Evolutionary conservation across 108 stramenopile genomes (phyloP), one percentile per base, ranked within the genome.

Genomic region (Mediolabrus comicus): DNA sequence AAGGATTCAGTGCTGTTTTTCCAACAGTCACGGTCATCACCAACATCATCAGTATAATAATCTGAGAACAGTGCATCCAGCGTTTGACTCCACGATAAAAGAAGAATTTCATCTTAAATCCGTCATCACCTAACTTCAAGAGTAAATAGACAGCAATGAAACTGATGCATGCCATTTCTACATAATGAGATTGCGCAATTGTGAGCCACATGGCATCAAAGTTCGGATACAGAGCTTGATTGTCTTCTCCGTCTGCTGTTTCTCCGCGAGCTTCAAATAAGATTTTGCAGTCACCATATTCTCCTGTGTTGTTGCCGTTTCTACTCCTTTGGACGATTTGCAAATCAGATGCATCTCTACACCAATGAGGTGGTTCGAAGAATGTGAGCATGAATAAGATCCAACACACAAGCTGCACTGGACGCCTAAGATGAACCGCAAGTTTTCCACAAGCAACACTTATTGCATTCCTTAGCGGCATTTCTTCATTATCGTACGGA

Each of bases 281-380:
- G 9, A 57, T 53, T 30, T 67, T 59, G 46, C 89, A 92, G 34
- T 74, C 67, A 11, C 64, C 62, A 25, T 59, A 71, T 14, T 32
- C 30, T 12, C 53, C 62, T 22, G 34, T 60, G 4, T 53, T 30
- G 62, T 52, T 33, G 32, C 64, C 78, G 43, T 54, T 63, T n/a
- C 51, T 67, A 25, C 58, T 53, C 0, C 53, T 11, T 34, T 49
- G 55, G 30, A 65, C 65, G 11, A 35, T 36, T 31, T 32, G 27
- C 74, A 65, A 26, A 65, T 53, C 30, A 27, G 64, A 56, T 65
- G 56, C 53, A 27, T 77, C 53, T 33, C 76, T 81, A 74, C 92
- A 92, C 92, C 92, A 92, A 43, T 41, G 30, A 3, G 92, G 92
- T 14, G 92, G 92, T 53, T 92, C 92, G 33, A 90, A 34, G 54